phyloP scores from a whole-genome alignment of 2,329 filamentous ascomycete species.

The Aspergillus neoniger region DNA sequence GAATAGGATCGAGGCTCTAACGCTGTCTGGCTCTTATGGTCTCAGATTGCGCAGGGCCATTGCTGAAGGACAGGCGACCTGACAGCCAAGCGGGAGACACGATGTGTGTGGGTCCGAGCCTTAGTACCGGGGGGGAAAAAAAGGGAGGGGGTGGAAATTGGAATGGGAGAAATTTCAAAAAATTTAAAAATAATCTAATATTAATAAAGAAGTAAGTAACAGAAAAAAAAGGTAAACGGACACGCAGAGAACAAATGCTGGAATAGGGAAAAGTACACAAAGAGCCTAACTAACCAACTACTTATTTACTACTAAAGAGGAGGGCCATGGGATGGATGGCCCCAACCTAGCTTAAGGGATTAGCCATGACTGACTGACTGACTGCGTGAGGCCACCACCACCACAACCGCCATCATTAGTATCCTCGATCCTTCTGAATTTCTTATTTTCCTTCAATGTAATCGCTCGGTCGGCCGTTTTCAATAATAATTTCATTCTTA shows the following conservation, averaged over 20 bases:
- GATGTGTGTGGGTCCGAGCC: constrained; percentile 22
- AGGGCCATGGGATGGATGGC: not conserved
- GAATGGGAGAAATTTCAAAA: not conserved
- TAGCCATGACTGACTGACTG: not conserved
- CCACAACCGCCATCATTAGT: too few relatives aligned
- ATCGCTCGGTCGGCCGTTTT: not conserved
- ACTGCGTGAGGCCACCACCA: not conserved
- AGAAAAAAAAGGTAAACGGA: not conserved
- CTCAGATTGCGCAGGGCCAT: constrained; percentile 21
- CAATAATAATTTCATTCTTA: too few relatives aligned
- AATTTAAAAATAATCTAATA: not conserved
- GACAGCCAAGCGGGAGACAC: constrained; percentile 23
- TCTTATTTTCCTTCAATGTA: not conserved
- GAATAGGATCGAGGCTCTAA: constrained; percentile 23
- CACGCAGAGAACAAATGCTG: not conserved
- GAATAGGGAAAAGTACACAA: too few relatives aligned
- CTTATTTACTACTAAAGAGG: too few relatives aligned
- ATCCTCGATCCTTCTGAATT: not conserved
- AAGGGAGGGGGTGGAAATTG: not conserved
- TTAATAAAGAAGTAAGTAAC: not conserved
- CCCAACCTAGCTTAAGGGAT: not conserved
- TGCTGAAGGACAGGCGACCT: constrained; percentile 18
- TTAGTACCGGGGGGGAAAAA: constrained; percentile 3
- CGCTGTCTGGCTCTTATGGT: constrained; percentile 20
- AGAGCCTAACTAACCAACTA: too few relatives aligned